A percentile compares a stretch with the other conserved stretches of the same genome.
Evolutionary conservation across 257 asterid genomes (phyloP).

Genomic region (Ajuga chamaepitys): DNA sequence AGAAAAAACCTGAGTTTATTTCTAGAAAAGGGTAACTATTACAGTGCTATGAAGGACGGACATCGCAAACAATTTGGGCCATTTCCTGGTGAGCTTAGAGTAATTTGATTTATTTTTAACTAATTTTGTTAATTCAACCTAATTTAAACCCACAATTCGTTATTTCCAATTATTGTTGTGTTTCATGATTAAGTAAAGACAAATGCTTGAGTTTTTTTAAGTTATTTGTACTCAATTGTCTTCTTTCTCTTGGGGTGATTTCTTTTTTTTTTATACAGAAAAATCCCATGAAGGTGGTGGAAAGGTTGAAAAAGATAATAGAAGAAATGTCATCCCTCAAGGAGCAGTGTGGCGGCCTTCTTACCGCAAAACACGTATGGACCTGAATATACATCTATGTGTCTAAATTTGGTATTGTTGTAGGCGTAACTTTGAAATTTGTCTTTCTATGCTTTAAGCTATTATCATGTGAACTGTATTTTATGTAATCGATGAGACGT

Average conservation of each 20-base stretch:
- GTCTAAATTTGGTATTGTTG: neutral
- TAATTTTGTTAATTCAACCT: no score
- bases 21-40: no score
- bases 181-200: neutral
- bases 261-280: slow-evolving; percentile 41
- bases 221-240: neutral
- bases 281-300: slow-evolving; percentile 85
- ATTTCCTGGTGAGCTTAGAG: no score
- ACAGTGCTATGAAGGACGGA: no score
- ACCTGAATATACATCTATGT: neutral
- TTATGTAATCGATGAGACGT: neutral
- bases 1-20: no score
- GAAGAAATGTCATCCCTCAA: slow-evolving; percentile 67
- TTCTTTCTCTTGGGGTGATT: neutral
- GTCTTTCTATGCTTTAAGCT: neutral
- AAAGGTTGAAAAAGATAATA: slow-evolving; percentile 70
- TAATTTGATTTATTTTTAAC: no score
- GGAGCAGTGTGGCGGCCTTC: slow-evolving; percentile 86
- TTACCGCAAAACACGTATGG: slow-evolving; percentile 80
- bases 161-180: no score
- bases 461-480: neutral
- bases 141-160: no score
- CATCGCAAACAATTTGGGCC: no score
- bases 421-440: neutral
- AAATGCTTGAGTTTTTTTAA: neutral